phyloP scores from a whole-genome alignment of 345 rosid species.

The Passiflora organensis region DNA sequence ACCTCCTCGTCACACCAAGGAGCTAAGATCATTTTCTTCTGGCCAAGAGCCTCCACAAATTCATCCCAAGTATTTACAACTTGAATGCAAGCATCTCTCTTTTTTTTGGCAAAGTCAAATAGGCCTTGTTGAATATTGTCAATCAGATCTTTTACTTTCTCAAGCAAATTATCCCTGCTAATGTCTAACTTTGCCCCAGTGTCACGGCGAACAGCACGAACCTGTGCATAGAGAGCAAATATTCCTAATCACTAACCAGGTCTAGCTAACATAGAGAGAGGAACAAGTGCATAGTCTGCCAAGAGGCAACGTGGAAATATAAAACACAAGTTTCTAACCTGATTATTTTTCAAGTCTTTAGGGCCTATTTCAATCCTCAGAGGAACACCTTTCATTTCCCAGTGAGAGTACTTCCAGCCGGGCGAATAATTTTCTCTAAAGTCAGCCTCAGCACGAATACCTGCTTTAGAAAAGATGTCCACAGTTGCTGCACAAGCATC shows the following conservation, averaged over 20 bases:
- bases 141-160: slow-evolving; percentile 49
- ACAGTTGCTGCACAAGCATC: slow-evolving; percentile 83
- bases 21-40: slow-evolving; percentile 85
- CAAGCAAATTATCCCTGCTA: slow-evolving; percentile 50
- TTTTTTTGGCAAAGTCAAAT: slow-evolving; percentile 58
- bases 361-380: slow-evolving; percentile 96
- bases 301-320: neutral
- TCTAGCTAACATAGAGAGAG: no score
- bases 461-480: slow-evolving; percentile 56
- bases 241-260: neutral
- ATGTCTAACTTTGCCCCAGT: slow-evolving; percentile 62
- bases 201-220: slow-evolving; percentile 84
- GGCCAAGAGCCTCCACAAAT: slow-evolving; percentile 60
- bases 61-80: slow-evolving; percentile 77
- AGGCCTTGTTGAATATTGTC: slow-evolving; percentile 64
- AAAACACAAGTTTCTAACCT: slow-evolving; percentile 34
- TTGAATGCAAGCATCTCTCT: slow-evolving; percentile 68
- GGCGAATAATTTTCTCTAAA: slow-evolving; percentile 88
- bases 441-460: slow-evolving; percentile 74
- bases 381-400: slow-evolving; percentile 99
- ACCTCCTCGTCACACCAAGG: slow-evolving; percentile 99
- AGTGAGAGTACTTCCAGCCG: slow-evolving; percentile 96
- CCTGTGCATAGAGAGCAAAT: slow-evolving; percentile 38
- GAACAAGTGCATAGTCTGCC: no score
- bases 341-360: slow-evolving; percentile 71